A percentile compares a stretch with the other conserved stretches of the same genome.
These are phyloP conservation scores for Sporothrix humicola DNA, from an alignment of 2,329 filamentous ascomycete species.

Conservation along the genomic window DNA sequence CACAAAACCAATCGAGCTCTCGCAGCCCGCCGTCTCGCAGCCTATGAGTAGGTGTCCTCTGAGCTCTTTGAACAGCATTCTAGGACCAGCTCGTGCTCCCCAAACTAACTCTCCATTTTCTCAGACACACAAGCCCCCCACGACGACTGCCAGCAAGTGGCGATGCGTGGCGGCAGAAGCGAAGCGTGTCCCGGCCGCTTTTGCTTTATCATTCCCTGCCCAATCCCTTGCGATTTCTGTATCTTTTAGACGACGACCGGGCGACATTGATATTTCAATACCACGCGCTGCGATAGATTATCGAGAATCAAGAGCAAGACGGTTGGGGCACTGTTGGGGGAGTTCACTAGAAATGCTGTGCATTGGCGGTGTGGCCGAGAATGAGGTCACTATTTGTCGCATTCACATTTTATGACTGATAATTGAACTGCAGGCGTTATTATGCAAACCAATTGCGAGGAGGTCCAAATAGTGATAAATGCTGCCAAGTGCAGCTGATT, in stretches of 20 bases:
- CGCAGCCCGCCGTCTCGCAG: slow-evolving; percentile 22
- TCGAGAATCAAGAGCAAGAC: background rate
- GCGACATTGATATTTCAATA: background rate
- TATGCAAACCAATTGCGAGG: too few species aligned
- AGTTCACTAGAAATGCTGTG: too few species aligned
- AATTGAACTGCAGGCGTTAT: too few species aligned
- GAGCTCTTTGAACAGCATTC: background rate
- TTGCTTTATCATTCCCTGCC: slow-evolving; percentile 50
- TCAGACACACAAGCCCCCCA: slow-evolving; percentile 17
- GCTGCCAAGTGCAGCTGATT: too few species aligned
- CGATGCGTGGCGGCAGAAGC: slow-evolving; percentile 37
- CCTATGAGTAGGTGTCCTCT: slow-evolving; percentile 26
- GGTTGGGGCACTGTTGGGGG: too few species aligned
- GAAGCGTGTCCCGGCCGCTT: slow-evolving; percentile 46
- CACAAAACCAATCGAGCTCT: slow-evolving; percentile 12
- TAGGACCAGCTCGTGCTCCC: background rate
- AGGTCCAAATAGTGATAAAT: too few species aligned
- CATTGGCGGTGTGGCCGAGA: too few species aligned
- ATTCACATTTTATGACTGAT: too few species aligned
- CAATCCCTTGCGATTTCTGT: slow-evolving; percentile 49
- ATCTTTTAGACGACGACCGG: slow-evolving; percentile 41
- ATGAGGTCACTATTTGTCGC: too few species aligned
- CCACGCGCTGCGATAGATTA: background rate
- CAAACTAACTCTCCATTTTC: background rate
- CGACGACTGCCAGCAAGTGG: slow-evolving; percentile 14